A percentile compares a stretch with the other conserved stretches of the same genome.
Conservation (phyloP, 176 grass and related monocot species). For the Ampelocalamus luodianensis region DNA sequence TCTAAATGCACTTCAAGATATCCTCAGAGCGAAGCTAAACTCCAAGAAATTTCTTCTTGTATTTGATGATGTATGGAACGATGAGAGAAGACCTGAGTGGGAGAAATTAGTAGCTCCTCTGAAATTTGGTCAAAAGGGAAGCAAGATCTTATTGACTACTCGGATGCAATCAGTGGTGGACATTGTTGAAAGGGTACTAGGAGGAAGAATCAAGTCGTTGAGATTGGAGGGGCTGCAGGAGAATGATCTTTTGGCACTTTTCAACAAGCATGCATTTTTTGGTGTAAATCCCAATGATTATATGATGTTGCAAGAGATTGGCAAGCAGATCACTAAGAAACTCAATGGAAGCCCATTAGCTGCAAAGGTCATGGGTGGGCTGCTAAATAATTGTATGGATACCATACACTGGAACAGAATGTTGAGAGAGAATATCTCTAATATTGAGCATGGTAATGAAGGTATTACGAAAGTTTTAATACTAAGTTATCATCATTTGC, state of each 20-base stretch:
- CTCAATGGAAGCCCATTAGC: background rate
- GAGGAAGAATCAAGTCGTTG: background rate
- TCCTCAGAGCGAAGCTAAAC: background rate
- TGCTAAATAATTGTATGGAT: background rate
- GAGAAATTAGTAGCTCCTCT: conserved; percentile 16
- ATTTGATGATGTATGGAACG: conserved; percentile 39
- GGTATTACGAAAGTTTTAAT: conserved; percentile 5
- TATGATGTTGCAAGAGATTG: background rate
- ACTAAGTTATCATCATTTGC: conserved; percentile 18
- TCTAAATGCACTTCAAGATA: conserved; percentile 2
- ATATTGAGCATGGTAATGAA: conserved; percentile 1
- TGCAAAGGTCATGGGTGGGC: background rate
- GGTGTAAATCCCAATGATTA: conserved; percentile 4
- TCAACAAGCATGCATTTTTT: conserved; percentile 15
- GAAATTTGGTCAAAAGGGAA: background rate
- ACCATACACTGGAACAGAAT: background rate
- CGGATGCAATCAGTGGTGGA: background rate
- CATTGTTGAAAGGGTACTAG: background rate
- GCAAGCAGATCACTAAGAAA: background rate
- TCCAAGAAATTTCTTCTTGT: conserved; percentile 10
- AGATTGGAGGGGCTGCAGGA: background rate
- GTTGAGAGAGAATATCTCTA: background rate
- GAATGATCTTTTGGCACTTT: background rate
- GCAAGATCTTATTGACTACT: conserved; percentile 38
- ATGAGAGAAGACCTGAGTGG: background rate